These are phyloP conservation scores for Aspergillus leporis DNA, from an alignment of 495 filamentous ascomycete species.

Conservation along the genomic window DNA sequence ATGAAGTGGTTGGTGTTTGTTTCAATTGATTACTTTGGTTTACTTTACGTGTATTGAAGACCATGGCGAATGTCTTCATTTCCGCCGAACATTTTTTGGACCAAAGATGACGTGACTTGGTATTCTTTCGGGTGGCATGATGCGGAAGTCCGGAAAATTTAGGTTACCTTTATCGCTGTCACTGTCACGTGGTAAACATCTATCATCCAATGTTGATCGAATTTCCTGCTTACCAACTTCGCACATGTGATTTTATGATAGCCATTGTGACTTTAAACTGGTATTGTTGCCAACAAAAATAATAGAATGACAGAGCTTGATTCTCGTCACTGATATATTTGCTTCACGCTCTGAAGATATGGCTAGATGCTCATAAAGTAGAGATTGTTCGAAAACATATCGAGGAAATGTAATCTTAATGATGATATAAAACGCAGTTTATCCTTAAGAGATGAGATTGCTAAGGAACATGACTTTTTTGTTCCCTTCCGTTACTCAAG, in stretches of 20 bases:
- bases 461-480: not conserved
- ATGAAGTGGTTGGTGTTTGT: conserved; percentile 19
- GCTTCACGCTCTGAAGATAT: no score
- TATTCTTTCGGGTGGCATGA: not conserved
- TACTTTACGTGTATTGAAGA: not conserved
- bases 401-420: not conserved
- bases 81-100: not conserved
- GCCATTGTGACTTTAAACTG: no score
- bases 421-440: not conserved
- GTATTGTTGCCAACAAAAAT: not conserved
- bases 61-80: not conserved
- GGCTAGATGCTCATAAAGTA: not conserved
- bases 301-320: no score
- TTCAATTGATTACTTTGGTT: conserved; percentile 2
- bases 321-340: no score
- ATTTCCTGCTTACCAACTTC: not conserved
- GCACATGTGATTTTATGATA: not conserved
- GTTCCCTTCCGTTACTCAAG: not conserved
- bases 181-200: not conserved
- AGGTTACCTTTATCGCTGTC: not conserved
- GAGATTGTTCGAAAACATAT: not conserved
- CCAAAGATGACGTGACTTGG: not conserved
- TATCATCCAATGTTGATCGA: not conserved
- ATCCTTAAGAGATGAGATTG: not conserved
- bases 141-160: not conserved